phyloP scores from a whole-genome alignment of 495 filamentous ascomycete genomes.

The Lasiosphaeria hispida region DNA sequence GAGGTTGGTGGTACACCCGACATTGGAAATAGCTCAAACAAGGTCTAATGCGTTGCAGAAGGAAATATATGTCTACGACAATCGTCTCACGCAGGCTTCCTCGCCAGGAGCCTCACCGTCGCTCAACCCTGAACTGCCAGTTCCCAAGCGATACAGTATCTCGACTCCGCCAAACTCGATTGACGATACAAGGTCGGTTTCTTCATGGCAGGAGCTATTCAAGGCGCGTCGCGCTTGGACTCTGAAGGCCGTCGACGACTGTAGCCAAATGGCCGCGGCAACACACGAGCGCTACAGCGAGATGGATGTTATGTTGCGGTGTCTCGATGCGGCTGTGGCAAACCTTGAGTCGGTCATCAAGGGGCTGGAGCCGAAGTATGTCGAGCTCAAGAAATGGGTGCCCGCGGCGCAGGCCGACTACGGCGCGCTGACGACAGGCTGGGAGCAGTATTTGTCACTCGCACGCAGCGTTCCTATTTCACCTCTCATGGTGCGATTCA shows the following conservation, averaged over 20 bases:
- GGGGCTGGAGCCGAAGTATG: slow-evolving; percentile 67
- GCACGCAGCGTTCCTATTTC: slow-evolving; percentile 60
- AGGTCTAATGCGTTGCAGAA: slow-evolving; percentile 50
- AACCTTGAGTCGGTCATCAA: slow-evolving; percentile 78
- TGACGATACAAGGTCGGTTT: slow-evolving; percentile 66
- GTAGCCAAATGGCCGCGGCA: slow-evolving; percentile 53
- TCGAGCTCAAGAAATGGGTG: slow-evolving; percentile 70
- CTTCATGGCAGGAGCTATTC: slow-evolving; percentile 81
- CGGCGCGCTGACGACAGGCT: slow-evolving; percentile 57
- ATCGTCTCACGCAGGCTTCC: slow-evolving; percentile 57
- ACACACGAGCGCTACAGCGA: slow-evolving; percentile 55
- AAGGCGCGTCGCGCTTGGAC: slow-evolving; percentile 73
- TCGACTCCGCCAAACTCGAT: slow-evolving; percentile 69
- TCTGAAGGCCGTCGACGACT: slow-evolving; percentile 61
- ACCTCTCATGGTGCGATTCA: slow-evolving; percentile 50
- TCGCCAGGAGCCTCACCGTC: slow-evolving; percentile 36
- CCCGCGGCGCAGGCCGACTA: slow-evolving; percentile 71
- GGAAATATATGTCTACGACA: slow-evolving; percentile 86
- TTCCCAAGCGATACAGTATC: slow-evolving; percentile 58
- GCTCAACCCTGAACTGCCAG: slow-evolving; percentile 49
- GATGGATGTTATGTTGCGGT: slow-evolving; percentile 67
- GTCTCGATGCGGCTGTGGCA: slow-evolving; percentile 71
- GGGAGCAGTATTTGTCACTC: slow-evolving; percentile 64
- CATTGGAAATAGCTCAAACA: neutral
- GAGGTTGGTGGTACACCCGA: slow-evolving; percentile 58